Conservation (phyloP, 352 stramenopile genomes). For the Phytophthora quininea region DNA sequence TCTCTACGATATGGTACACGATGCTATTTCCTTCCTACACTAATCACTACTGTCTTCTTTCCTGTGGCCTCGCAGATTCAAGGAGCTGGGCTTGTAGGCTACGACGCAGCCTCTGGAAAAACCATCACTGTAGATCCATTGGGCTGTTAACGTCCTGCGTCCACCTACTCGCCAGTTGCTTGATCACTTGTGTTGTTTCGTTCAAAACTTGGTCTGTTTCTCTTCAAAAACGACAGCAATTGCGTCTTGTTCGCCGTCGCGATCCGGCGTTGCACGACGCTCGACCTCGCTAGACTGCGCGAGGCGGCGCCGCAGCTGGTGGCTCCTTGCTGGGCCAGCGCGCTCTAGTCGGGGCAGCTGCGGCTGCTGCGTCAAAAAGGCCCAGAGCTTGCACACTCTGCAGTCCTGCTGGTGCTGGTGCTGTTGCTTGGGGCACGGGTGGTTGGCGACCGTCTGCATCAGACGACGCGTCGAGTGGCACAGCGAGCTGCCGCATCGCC, state of each 20-base stretch:
- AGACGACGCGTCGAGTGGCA: conserved; percentile 74
- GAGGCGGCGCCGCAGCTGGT: conserved; percentile 14
- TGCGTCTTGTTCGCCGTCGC: conserved; percentile 33
- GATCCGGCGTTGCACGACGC: conserved; percentile 31
- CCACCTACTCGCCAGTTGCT: conserved; percentile 10
- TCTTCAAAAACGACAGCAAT: conserved; percentile 37
- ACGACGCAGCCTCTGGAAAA: not conserved
- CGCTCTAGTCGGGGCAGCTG: not conserved
- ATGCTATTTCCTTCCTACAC: conserved; percentile 7
- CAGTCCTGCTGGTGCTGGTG: conserved; percentile 33
- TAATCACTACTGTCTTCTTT: conserved; percentile 11
- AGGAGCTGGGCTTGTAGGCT: conserved; percentile 52
- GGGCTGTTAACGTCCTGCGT: conserved; percentile 9
- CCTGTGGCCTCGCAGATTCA: conserved; percentile 42
- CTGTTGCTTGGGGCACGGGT: conserved; percentile 51
- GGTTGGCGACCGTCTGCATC: conserved; percentile 67
- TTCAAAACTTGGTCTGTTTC: not conserved
- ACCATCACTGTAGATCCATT: conserved; percentile 10
- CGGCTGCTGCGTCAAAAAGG: conserved; percentile 49
- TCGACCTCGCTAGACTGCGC: conserved; percentile 13
- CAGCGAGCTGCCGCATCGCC: conserved; percentile 71
- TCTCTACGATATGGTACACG: conserved; percentile 23
- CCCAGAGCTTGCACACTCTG: conserved; percentile 83
- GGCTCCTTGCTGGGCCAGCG: not conserved
- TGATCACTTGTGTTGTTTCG: conserved; percentile 6